A percentile compares a stretch with the other conserved stretches of the same genome.
These are phyloP conservation scores for Hymenoscyphus infarciens DNA, from an alignment of 2,329 filamentous ascomycete species.

Conservation along the genomic window DNA sequence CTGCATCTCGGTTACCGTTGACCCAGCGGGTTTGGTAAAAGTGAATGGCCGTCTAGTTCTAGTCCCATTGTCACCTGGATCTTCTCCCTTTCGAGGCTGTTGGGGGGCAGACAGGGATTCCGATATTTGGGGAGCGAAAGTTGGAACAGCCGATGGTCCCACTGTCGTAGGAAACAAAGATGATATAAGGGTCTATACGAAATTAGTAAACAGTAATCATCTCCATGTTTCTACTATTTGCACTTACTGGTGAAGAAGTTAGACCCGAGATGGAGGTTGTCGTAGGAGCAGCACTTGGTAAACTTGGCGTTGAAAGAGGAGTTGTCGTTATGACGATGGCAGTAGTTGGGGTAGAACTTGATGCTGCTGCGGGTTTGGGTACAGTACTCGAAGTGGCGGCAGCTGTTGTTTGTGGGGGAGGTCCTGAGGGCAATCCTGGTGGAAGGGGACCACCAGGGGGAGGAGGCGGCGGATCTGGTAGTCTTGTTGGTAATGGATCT, in stretches of 20 bases:
- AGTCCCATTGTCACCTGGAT: background rate
- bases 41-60: background rate
- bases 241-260: background rate
- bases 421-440: background rate
- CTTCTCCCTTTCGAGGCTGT: slow-evolving; percentile 6
- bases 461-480: background rate
- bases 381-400: no score
- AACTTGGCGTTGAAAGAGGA: background rate
- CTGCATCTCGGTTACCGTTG: slow-evolving; percentile 6
- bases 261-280: background rate
- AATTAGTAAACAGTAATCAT: background rate
- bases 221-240: background rate
- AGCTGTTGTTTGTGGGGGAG: background rate
- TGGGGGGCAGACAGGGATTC: background rate
- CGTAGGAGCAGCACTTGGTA: background rate
- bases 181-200: background rate
- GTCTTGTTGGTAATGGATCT: background rate
- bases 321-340: slow-evolving; percentile 2
- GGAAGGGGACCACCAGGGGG: slow-evolving; percentile 7
- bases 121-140: background rate
- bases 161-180: slow-evolving; percentile 17
- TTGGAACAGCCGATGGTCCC: background rate
- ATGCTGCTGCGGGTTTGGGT: background rate
- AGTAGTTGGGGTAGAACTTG: background rate
- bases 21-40: background rate